A percentile compares a stretch with the other conserved stretches of the same genome.
These are phyloP conservation scores for Dactylella cylindrospora DNA, from an alignment of 2,329 filamentous ascomycete species.

Conservation along the genomic window DNA sequence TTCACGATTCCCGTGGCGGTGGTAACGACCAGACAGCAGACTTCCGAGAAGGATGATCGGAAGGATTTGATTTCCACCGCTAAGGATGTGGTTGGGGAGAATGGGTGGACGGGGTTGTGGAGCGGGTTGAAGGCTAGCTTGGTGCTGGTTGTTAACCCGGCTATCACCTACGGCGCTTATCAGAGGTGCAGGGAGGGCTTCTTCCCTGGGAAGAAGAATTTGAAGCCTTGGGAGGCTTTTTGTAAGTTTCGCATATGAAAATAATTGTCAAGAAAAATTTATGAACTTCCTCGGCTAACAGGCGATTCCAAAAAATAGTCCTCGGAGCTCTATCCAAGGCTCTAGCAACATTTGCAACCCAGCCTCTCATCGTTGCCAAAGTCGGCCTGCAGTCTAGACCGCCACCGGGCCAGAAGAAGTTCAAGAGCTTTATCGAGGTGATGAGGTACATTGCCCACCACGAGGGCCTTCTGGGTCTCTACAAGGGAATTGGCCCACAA, in stretches of 20 bases:
- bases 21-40: conserved; percentile 93
- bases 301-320: conserved; percentile 55
- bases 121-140: conserved; percentile 92
- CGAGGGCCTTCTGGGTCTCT: conserved; percentile 79
- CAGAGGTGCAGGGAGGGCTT: conserved; percentile 77
- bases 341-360: conserved; percentile 85
- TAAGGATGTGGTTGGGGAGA: conserved; percentile 85
- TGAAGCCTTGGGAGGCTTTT: conserved; percentile 87
- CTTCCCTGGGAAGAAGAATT: conserved; percentile 72
- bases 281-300: conserved; percentile 51
- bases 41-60: conserved; percentile 77
- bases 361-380: conserved; percentile 96
- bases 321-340: conserved; percentile 91
- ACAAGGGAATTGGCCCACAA: conserved; percentile 95
- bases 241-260: conserved; percentile 61
- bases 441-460: conserved; percentile 91
- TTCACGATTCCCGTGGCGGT: conserved; percentile 97
- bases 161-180: conserved; percentile 96
- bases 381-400: conserved; percentile 93
- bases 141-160: conserved; percentile 91
- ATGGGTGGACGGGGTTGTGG: conserved; percentile 88
- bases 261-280: conserved; percentile 1
- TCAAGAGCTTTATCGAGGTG: conserved; percentile 89
- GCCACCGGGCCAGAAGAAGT: conserved; percentile 79
- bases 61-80: conserved; percentile 87